Percentiles rank a stretch among this genome's conserved stretches.
These are phyloP conservation scores for Alnus glutinosa DNA, from an alignment of 306 rosid species.

Conservation along the genomic window DNA sequence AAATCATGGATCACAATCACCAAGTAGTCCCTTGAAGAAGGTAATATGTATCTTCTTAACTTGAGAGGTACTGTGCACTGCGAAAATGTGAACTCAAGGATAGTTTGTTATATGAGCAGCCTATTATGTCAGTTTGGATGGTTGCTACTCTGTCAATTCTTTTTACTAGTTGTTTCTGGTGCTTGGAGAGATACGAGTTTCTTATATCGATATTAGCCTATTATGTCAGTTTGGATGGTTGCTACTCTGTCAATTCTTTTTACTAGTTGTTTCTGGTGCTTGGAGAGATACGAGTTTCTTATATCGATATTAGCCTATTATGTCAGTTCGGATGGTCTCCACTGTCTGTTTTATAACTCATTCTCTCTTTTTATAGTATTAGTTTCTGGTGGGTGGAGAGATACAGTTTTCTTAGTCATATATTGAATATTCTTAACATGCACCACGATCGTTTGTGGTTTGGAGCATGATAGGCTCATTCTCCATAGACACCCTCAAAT, in stretches of 20 bases:
- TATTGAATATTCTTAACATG: no score
- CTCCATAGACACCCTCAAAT: background rate
- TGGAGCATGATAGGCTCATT: background rate
- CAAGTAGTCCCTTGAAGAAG: constrained; percentile 46
- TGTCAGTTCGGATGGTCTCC: background rate
- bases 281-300: background rate
- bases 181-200: background rate
- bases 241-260: background rate
- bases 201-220: background rate
- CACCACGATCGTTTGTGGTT: background rate
- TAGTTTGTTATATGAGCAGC: background rate
- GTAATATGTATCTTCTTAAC: constrained; percentile 32
- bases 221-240: background rate
- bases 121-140: background rate
- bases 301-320: background rate
- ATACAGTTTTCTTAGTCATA: no score
- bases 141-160: background rate
- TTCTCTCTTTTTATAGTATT: background rate
- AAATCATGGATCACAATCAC: constrained; percentile 31
- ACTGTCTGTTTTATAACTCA: background rate
- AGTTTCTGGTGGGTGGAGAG: background rate
- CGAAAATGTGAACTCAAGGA: background rate
- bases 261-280: background rate
- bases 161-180: background rate
- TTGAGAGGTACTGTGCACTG: background rate